phyloP scores from a whole-genome alignment of 805 yeast genomes.

The Pichia kluyveri region DNA sequence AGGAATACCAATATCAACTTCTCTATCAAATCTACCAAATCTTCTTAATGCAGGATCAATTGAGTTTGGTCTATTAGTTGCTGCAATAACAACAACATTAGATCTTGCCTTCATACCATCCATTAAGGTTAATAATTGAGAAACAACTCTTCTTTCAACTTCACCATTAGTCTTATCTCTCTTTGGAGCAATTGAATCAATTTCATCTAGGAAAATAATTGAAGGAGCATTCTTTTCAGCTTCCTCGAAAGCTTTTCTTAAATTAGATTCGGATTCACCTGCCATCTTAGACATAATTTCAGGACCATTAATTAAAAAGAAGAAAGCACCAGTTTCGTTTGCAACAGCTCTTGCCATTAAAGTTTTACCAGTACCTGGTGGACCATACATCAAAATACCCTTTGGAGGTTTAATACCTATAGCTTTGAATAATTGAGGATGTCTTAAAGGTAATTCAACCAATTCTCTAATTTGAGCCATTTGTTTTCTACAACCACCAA shows the following conservation, averaged over 20 bases:
- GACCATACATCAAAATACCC: slow-evolving; percentile 97
- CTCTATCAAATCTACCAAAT: slow-evolving; percentile 80
- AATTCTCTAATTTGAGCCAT: slow-evolving; percentile 99
- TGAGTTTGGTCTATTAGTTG: slow-evolving; percentile 83
- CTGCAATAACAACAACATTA: slow-evolving; percentile 96
- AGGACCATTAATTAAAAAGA: slow-evolving; percentile 96
- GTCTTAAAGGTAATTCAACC: slow-evolving; percentile 96
- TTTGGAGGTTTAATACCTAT: slow-evolving; percentile 99
- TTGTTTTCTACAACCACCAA: slow-evolving; percentile 98
- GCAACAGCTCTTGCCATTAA: slow-evolving; percentile 99
- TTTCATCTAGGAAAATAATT: slow-evolving; percentile 95
- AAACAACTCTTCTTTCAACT: slow-evolving; percentile 98
- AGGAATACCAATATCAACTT: slow-evolving; percentile 85
- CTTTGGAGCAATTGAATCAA: slow-evolving; percentile 98
- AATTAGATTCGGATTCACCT: slow-evolving; percentile 95
- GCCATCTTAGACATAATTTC: slow-evolving; percentile 99
- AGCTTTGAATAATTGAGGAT: slow-evolving; percentile 94
- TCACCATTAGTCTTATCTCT: slow-evolving; percentile 99
- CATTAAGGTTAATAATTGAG: slow-evolving; percentile 95
- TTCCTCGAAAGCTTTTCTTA: slow-evolving; percentile 97
- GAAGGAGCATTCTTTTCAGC: slow-evolving; percentile 99
- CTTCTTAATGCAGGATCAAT: slow-evolving; percentile 82
- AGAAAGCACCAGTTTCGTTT: slow-evolving; percentile 97
- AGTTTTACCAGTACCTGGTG: slow-evolving; percentile 99
- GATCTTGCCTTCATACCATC: slow-evolving; percentile 99